A percentile compares a stretch with the other conserved stretches of the same genome.
These are phyloP conservation scores for Pleomassaria siparia DNA, from an alignment of 2,329 filamentous ascomycete species.

Conservation along the genomic window DNA sequence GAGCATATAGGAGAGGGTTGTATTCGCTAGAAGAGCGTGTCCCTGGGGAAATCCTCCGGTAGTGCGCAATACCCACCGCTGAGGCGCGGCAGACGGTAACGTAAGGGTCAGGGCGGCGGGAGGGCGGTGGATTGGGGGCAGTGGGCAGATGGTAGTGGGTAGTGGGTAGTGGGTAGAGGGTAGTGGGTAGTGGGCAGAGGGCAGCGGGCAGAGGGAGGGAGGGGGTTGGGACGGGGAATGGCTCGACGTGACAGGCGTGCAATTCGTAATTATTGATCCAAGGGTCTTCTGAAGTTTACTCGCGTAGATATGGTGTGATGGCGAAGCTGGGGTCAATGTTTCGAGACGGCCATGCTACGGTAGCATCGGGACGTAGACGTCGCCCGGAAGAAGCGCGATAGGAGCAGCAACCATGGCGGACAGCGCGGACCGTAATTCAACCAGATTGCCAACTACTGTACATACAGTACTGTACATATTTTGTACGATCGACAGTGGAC, in stretches of 20 bases:
- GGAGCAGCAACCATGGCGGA: conserved; percentile 11
- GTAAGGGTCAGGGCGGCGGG: conserved; percentile 37
- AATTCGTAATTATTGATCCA: too few species aligned
- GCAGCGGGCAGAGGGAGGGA: neutral
- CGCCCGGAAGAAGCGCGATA: conserved; percentile 9
- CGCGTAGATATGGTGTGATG: too few species aligned
- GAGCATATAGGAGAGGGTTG: conserved; percentile 40
- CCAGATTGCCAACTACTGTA: conserved; percentile 23
- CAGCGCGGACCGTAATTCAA: conserved; percentile 26
- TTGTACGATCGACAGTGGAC: too few species aligned
- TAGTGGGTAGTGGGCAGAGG: conserved; percentile 23
- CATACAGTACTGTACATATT: too few species aligned
- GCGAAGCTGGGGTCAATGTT: conserved; percentile 30
- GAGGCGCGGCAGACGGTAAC: conserved; percentile 33
- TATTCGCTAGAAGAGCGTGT: conserved; percentile 41
- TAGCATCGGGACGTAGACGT: conserved; percentile 7
- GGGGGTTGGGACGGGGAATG: conserved; percentile 5
- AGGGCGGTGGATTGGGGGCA: conserved; percentile 15
- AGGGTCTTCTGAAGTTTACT: too few species aligned
- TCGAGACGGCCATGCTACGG: conserved; percentile 33
- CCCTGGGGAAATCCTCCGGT: conserved; percentile 33
- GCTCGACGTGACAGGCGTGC: neutral
- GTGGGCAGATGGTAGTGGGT: neutral
- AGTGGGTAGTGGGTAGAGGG: conserved; percentile 4
- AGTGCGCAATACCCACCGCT: conserved; percentile 23